Evolutionary conservation across 2,329 filamentous ascomycete genomes (phyloP), one percentile per base, ranked within the genome.

Genomic region (Tothia fuscella): DNA sequence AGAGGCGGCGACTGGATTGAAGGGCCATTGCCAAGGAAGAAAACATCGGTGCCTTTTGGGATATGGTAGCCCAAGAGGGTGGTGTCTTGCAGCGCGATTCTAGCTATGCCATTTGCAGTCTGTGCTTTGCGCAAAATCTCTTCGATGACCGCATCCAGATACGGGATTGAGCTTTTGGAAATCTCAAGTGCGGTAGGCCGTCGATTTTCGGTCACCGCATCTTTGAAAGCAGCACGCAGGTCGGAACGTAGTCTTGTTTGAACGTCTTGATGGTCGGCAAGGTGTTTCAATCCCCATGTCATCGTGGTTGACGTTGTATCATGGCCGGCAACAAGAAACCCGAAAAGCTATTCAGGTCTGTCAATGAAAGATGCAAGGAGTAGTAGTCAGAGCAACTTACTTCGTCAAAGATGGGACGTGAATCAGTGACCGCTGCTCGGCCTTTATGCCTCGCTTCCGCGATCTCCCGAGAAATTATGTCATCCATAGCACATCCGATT

Each of bases 261-360:
- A 2, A 53, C 51, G 13, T 46, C 43, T 12, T 50, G 59, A 32
- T 62, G 47, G 22, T 49, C 50, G n/a, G 57, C 51, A 4, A 68
- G 53, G 41, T 52, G 51, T 38, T 67, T 68, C 7, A 67, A 31
- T 1, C 48, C 56, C 64, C 65, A 67, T 25, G 48, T 46, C 1
- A 67, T 47, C 0, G 62, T 62, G 6, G 59, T 64, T 9, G 60
- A 55, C 1, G 62, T 67, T 0, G 66, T 68, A 36, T 70, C 65
- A 44, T 68, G 61, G n/a, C 65, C 67, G 36, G 62, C 59, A n/a
- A 61, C 45, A 2, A 61, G 45, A 44, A 59, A 58, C 3, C 54
- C 57, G 28, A 56, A 58, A 2, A 60, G 44, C 48, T 62, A 49
- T 31, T 50, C 46, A 13, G 41, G 44, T 9, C 48, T 47, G 4